Base-by-base conservation (phyloP, 352 stramenopile species). In the Globisporangium radiosum region DNA sequence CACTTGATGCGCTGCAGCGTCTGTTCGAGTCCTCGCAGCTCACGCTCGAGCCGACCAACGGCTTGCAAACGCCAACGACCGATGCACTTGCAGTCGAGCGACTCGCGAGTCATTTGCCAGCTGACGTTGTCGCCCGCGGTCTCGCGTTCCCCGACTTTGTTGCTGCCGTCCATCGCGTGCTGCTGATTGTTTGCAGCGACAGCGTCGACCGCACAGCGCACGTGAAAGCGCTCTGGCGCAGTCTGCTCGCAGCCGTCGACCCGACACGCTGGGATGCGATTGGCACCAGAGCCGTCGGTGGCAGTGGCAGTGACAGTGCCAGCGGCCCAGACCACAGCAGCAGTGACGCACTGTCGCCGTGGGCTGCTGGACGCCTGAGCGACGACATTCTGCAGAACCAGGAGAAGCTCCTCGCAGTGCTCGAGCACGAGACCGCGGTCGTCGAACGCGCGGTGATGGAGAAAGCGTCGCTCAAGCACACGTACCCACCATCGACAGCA, bases 311-410 rank as follows among this genome's bases (percentile, higher is more conserved):
- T 3, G 25, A 15, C 0, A 2, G 11, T 53, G 47, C 43, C 7
- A 52, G 10, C 19, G 44, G 50, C 8, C 25, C 25, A 33, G 25
- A 33, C 25, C 25, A 33, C 25, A 45, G 40, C 15, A 52, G 56
- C 36, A 36, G 25, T 39, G 3, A 37, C 14, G 42, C 56, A 11
- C 53, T 43, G 9, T 62, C 59, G 42, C 69, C 76, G 3, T 91
- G 81, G 79, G 76, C 71, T 40, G 76, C 71, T 38, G 76, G 78
- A 37, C 72, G 78, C 37, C 70, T 91, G 17, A 87, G 74, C 37
- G 81, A 91, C n/a, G 81, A 90, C 15, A 91, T 91, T 54, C 63
- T 91, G 11, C 79, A 91, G 65, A 91, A 91, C 45, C 81, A 90
- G 56, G 81, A 91, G 52, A 91, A 91, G 40, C 53, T 91, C 37